Evolutionary conservation across 2,329 filamentous ascomycete genomes (phyloP).

Genomic region (Sarocladium oryzae): DNA sequence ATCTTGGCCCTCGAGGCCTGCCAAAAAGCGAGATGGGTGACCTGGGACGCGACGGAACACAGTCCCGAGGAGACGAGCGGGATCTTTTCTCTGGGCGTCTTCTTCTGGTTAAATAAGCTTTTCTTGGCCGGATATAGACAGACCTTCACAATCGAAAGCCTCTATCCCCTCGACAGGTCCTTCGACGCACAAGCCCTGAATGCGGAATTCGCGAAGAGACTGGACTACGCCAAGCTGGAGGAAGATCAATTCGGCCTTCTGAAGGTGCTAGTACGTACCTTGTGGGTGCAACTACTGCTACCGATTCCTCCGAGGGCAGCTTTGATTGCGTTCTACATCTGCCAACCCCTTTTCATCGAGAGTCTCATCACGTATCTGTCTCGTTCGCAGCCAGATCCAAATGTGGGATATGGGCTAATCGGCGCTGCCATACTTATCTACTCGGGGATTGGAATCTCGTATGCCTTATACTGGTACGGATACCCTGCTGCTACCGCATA

Average conservation of each 20-base stretch:
- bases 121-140: constrained; percentile 28
- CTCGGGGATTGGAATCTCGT: constrained; percentile 31
- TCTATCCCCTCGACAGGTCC: constrained; percentile 27
- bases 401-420: constrained; percentile 34
- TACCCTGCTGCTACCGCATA: too few relatives aligned
- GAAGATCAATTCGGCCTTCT: constrained; percentile 17
- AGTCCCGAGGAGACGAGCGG: constrained; percentile 32
- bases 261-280: constrained; percentile 19
- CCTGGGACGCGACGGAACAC: constrained; percentile 28
- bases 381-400: constrained; percentile 14
- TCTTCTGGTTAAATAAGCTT: constrained; percentile 30
- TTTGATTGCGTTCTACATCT: constrained; percentile 32
- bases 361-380: constrained; percentile 27
- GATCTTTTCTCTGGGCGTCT: constrained; percentile 24
- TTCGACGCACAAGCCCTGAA: constrained; percentile 14
- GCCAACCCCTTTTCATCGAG: constrained; percentile 37
- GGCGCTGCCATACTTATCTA: constrained; percentile 34
- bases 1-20: constrained; percentile 25
- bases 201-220: not conserved
- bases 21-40: constrained; percentile 31
- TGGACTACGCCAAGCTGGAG: not conserved
- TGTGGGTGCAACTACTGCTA: constrained; percentile 25
- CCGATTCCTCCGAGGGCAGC: constrained; percentile 30
- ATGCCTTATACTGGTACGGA: constrained; percentile 32
- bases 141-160: constrained; percentile 24